Evolutionary conservation across 106 monocot genomes (phyloP).

Genomic region (Dendrobium officinale): DNA sequence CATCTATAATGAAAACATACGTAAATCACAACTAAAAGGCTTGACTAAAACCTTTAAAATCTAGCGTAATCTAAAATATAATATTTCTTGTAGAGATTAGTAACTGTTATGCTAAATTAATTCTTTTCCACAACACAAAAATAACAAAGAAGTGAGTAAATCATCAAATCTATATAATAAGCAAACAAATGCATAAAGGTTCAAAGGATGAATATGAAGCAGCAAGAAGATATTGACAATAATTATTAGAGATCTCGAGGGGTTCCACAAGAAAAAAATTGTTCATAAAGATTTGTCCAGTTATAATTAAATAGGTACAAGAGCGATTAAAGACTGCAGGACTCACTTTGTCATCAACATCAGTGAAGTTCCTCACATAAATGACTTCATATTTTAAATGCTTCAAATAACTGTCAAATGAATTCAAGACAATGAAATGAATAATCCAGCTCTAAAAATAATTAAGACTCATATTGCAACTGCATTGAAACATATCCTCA

Average conservation of each 20-base stretch:
- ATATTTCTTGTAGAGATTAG: neutral
- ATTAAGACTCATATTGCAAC: neutral
- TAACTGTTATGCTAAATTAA: neutral
- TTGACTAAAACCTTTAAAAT: neutral
- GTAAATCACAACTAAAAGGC: neutral
- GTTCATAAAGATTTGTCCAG: no score
- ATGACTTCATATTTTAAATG: constrained; percentile 56
- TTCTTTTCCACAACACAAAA: neutral
- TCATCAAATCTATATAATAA: neutral
- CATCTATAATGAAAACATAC: neutral
- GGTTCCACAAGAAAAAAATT: neutral
- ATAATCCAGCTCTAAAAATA: neutral
- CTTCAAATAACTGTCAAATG: constrained; percentile 46
- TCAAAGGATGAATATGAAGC: neutral
- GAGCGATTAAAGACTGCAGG: neutral
- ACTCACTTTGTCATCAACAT: constrained; percentile 84
- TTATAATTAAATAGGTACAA: neutral
- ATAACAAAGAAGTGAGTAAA: neutral
- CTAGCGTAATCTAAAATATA: neutral
- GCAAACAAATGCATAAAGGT: neutral
- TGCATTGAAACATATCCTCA: neutral
- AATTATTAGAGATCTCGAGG: neutral
- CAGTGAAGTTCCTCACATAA: constrained; percentile 86
- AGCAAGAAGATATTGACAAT: neutral
- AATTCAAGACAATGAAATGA: neutral